Evolutionary conservation across 148 eudicot genomes (phyloP).

Genomic region (Spergularia marina): DNA sequence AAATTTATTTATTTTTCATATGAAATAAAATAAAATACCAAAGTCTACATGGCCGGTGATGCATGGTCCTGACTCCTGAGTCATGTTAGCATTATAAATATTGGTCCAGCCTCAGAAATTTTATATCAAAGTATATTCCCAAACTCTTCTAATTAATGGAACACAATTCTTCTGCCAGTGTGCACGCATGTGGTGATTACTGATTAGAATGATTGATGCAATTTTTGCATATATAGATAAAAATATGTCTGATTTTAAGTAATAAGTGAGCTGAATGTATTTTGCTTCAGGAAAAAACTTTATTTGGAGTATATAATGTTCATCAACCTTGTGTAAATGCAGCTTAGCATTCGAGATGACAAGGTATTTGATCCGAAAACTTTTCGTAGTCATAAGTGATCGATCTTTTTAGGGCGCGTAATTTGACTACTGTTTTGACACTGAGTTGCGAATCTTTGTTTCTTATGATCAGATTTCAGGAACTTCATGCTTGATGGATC

Average conservation of each 20-base stretch:
- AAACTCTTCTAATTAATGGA: constrained; percentile 2
- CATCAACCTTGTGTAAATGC: constrained; percentile 40
- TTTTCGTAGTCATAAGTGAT: not conserved
- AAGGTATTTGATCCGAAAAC: constrained; percentile 39
- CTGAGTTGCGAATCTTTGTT: not conserved
- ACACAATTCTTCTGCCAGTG: constrained; percentile 7
- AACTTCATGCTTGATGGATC: constrained; percentile 60
- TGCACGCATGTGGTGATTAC: constrained; percentile 2
- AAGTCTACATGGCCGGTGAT: not conserved
- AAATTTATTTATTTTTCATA: too few species aligned
- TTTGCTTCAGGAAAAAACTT: constrained; percentile 15
- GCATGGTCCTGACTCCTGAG: constrained; percentile 1
- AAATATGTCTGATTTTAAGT: not conserved
- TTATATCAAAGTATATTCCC: not conserved
- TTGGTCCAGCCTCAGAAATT: constrained; percentile 12
- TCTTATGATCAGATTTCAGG: constrained; percentile 40
- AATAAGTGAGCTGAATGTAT: not conserved
- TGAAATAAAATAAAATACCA: not conserved
- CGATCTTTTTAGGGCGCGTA: too few species aligned
- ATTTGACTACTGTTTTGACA: not conserved
- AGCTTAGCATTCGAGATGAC: constrained; percentile 42
- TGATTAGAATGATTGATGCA: not conserved
- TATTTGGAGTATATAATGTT: constrained; percentile 31
- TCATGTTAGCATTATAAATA: constrained; percentile 16
- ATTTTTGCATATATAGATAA: not conserved